A percentile compares a stretch with the other conserved stretches of the same genome.
Evolutionary conservation across 305 asterid genomes (phyloP).

Genomic region (Solanum hybrid): DNA sequence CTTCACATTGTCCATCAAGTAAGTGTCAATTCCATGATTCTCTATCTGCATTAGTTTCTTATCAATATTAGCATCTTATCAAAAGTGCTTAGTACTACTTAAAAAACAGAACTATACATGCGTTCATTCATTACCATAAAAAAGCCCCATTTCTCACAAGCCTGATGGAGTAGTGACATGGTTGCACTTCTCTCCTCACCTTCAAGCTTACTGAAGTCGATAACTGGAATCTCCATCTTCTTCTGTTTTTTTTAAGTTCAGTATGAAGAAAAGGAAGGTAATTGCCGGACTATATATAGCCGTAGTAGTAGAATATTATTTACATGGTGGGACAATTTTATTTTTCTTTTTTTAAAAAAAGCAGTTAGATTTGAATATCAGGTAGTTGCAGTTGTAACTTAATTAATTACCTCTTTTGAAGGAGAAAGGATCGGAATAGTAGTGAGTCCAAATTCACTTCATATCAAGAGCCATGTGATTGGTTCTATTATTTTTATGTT

Average conservation of each 20-base stretch:
- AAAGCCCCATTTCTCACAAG: constrained; percentile 80
- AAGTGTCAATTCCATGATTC: constrained; percentile 53
- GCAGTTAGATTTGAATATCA: constrained; percentile 19
- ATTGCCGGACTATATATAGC: constrained; percentile 40
- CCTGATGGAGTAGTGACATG: constrained; percentile 65
- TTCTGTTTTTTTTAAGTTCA: not conserved
- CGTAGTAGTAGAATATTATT: not conserved
- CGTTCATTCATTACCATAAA: constrained; percentile 47
- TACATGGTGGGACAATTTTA: not conserved
- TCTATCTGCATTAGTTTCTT: constrained; percentile 49
- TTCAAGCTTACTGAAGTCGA: constrained; percentile 43
- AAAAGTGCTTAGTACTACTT: not conserved
- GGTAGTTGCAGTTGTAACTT: constrained; percentile 19
- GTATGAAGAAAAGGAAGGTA: constrained; percentile 3
- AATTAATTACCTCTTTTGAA: constrained; percentile 11
- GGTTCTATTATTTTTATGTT: constrained; percentile 15
- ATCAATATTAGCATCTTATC: not conserved
- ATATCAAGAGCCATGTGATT: constrained; percentile 32
- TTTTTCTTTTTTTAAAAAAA: not conserved
- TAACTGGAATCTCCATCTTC: constrained; percentile 73
- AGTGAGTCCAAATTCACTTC: constrained; percentile 44
- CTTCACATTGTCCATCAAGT: constrained; percentile 57
- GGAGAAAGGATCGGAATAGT: constrained; percentile 14
- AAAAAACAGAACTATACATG: not conserved
- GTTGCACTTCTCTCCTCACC: constrained; percentile 46